Percentiles rank a stretch among this genome's conserved stretches.
These are phyloP conservation scores for Acanthamoeba castellanii DNA, from an alignment of 208 protist species.

Conservation along the genomic window DNA sequence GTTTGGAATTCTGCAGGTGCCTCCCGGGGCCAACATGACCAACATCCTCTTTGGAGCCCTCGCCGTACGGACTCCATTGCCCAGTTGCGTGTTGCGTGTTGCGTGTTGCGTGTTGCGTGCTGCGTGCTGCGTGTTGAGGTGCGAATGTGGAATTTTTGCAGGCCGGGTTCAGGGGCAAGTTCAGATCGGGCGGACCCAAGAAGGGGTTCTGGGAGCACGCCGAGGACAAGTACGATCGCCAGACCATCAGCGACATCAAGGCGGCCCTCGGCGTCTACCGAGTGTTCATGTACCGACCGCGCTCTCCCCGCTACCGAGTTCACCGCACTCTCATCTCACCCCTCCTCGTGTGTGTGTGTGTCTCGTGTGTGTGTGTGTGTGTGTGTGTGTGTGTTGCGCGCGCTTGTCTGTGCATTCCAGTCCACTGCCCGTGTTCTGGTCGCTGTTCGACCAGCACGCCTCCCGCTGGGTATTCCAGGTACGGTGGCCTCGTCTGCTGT, in stretches of 20 bases:
- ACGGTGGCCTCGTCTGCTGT: slow-evolving; percentile 8
- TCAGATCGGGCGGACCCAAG: neutral
- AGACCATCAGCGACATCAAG: slow-evolving; percentile 69
- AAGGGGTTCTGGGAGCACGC: slow-evolving; percentile 71
- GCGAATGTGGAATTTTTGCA: neutral
- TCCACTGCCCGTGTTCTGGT: slow-evolving; percentile 81
- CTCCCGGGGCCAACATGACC: slow-evolving; percentile 40
- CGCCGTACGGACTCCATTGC: neutral
- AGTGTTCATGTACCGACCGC: slow-evolving; percentile 59
- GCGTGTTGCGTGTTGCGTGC: too few relatives aligned
- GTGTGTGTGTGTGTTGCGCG: neutral
- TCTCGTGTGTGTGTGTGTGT: too few relatives aligned
- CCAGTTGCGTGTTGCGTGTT: neutral
- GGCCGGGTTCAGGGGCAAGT: neutral
- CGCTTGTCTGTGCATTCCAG: neutral
- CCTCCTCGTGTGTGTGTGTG: neutral
- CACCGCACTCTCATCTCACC: neutral
- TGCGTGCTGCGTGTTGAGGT: neutral
- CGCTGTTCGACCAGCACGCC: slow-evolving; percentile 76
- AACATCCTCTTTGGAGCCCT: slow-evolving; percentile 73
- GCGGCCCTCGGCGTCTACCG: slow-evolving; percentile 38
- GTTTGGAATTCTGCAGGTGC: neutral
- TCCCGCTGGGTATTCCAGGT: slow-evolving; percentile 78
- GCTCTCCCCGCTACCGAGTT: neutral
- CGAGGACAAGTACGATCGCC: slow-evolving; percentile 27